A percentile compares a stretch with the other conserved stretches of the same genome.
Evolutionary conservation across 2,329 filamentous ascomycete genomes (phyloP).

Genomic region (Purpureocillium lavendulum): DNA sequence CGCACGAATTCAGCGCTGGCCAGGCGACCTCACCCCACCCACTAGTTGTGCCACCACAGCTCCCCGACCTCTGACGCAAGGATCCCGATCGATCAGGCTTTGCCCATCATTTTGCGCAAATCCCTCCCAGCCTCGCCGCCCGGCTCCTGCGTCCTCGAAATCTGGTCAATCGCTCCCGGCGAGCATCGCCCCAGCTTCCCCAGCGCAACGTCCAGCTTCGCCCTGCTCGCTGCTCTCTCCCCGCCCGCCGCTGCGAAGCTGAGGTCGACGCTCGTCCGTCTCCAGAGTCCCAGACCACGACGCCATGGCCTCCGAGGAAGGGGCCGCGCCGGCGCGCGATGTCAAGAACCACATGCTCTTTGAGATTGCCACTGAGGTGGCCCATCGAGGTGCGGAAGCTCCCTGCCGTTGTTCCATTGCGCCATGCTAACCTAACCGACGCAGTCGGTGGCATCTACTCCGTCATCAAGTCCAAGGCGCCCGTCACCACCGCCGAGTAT

Average conservation of each 20-base stretch:
- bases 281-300: conserved; percentile 10
- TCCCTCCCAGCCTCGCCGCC: too few species aligned
- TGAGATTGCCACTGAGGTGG: conserved; percentile 93
- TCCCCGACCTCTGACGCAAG: too few species aligned
- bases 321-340: conserved; percentile 47
- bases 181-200: background rate
- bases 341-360: conserved; percentile 95
- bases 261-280: background rate
- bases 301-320: conserved; percentile 39
- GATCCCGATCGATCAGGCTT: too few species aligned
- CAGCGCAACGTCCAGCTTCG: conserved; percentile 1
- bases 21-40: too few species aligned
- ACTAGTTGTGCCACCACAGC: too few species aligned
- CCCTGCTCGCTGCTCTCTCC: background rate
- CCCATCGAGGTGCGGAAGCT: conserved; percentile 63
- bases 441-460: conserved; percentile 97
- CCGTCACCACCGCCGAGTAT: conserved; percentile 97
- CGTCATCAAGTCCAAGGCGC: conserved; percentile 97
- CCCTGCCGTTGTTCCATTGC: conserved; percentile 4
- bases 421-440: conserved; percentile 6
- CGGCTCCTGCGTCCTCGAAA: too few species aligned
- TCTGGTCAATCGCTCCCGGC: too few species aligned
- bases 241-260: background rate
- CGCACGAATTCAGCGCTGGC: too few species aligned
- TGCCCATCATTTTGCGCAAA: too few species aligned